Evolutionary conservation across 345 rosid genomes (phyloP).

Genomic region (Bruguiera gymnorhiza): DNA sequence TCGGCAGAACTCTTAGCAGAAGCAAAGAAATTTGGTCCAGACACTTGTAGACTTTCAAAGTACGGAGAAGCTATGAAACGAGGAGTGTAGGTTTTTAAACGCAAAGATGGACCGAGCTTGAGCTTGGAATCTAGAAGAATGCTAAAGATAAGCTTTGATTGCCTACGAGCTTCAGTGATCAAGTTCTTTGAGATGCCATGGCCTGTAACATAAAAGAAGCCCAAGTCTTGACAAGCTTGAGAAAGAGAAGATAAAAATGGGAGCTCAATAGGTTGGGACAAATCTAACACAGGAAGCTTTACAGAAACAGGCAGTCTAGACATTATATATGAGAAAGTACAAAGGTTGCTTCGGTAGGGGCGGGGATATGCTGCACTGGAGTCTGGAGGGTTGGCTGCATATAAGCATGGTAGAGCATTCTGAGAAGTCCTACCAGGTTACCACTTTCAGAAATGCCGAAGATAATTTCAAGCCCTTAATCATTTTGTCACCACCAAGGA

Average conservation of each 20-base stretch:
- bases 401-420: slow-evolving; percentile 3
- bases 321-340: slow-evolving; percentile 30
- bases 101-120: slow-evolving; percentile 55
- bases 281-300: slow-evolving; percentile 65
- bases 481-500: slow-evolving; percentile 16
- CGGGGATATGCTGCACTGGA: neutral
- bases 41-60: slow-evolving; percentile 64
- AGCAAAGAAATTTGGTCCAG: slow-evolving; percentile 62
- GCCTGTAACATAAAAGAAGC: slow-evolving; percentile 66
- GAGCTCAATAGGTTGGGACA: slow-evolving; percentile 43
- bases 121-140: slow-evolving; percentile 56
- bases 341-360: slow-evolving; percentile 11
- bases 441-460: slow-evolving; percentile 16
- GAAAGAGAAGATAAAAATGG: slow-evolving; percentile 46
- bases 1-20: slow-evolving; percentile 54
- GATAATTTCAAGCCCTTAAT: slow-evolving; percentile 4
- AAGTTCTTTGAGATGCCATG: slow-evolving; percentile 56
- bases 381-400: slow-evolving; percentile 15
- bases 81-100: slow-evolving; percentile 55
- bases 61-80: slow-evolving; percentile 76
- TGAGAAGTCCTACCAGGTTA: neutral
- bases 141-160: slow-evolving; percentile 44
- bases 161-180: slow-evolving; percentile 30
- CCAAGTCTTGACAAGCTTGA: slow-evolving; percentile 65
- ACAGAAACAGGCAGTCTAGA: slow-evolving; percentile 34